Evolutionary conservation across 2,329 filamentous ascomycete species (phyloP), one percentile per base, ranked within the genome.

Genomic region (Penicillium sp.): DNA sequence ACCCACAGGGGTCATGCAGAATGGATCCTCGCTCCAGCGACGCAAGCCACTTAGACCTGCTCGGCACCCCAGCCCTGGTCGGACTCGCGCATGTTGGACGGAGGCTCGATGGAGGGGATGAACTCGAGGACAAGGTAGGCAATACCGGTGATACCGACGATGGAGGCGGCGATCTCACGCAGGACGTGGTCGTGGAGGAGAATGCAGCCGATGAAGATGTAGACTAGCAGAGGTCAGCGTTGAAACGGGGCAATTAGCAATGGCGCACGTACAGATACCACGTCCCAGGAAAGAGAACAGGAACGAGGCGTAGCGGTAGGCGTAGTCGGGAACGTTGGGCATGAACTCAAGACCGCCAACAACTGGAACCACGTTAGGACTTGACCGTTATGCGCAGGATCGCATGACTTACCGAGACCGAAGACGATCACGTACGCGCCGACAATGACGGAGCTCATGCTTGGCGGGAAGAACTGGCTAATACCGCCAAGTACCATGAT

Each of bases 211-310:
- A 96, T 80, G 75, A 99, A 97, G 75, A 97, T 83, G 82, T 99
- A 99, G 80, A 99, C 92, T 96, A 54, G 28, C n/a, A 45, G 10
- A 24, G 25, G 47, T 57, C 22, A 55, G 40, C 22, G 39, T 7
- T 14, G 33, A 8, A 11, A 5, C 9, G 20, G 1, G 20, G 1
- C 0, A 18, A 14, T n/a, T 16, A 36, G 31, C 7, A n/a, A 7
- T 14, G 7, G 30, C 25, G n/a, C 27, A 85, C 90, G 76, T 84
- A 96, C 92, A 97, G 71, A 90, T 81, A 75, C 94, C 94, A 69
- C 94, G 91, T 56, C 94, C 94, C 63, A 97, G 77, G 81, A 99
- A 97, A 51, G 90, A 95, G 80, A 97, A 97, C 75, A 97, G 86
- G 80, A 99, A 99, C 10, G 90, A 95, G 48, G 91, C 92, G 79